Evolutionary conservation across 768 basidiomycete genomes (phyloP), one percentile per base, ranked within the genome.

Genomic region (Leccinum truebloodii): DNA sequence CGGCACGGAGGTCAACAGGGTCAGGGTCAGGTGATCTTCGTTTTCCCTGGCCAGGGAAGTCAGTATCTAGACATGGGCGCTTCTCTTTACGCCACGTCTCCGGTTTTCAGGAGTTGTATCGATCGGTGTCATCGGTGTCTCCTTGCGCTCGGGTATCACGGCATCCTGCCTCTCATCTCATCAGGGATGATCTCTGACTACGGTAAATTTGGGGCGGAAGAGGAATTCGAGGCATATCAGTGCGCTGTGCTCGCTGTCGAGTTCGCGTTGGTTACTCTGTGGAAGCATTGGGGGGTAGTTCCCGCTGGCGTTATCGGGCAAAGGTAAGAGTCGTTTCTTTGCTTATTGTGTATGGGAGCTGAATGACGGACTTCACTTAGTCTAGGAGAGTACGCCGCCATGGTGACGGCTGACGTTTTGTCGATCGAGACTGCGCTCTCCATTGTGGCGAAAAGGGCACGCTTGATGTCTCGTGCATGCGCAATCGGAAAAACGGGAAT

Each of bases 1-100:
- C 65, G 72, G 16, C 34, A 59, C 1, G 63, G 8, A 18, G 41
- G 41, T 18, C 39, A 18, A 18, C 39, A 41, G 18, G 3, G 39
- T 39, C 37, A 68, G 12, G 67, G 66, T n/a, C 73, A 76, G 4
- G 77, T 81, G 1, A 78, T 84, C 6, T 89, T 91, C 65, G 85
- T 90, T 4, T 90, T 89, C 70, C 86, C 89, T 18, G 90, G 90
- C 8, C 87, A 90, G 67, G 90, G 89, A 41, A 77, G 82, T 34
- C 88, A 90, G 62, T 86, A 87, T 73, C 67, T 77, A 18, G 82
- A 84, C 6, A 90, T 90, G 88, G 89, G 86, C 0, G 60, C 72
- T 32, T 69, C 72, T 0, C 78, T 91, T 16, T 92, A 91, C 59
- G 67, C 66, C 41, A 78, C 78, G 1, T 80, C 77, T 7, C 62